Base-by-base conservation (phyloP, 768 basidiomycete genomes). In the Phlebiopsis flavidoalba region DNA sequence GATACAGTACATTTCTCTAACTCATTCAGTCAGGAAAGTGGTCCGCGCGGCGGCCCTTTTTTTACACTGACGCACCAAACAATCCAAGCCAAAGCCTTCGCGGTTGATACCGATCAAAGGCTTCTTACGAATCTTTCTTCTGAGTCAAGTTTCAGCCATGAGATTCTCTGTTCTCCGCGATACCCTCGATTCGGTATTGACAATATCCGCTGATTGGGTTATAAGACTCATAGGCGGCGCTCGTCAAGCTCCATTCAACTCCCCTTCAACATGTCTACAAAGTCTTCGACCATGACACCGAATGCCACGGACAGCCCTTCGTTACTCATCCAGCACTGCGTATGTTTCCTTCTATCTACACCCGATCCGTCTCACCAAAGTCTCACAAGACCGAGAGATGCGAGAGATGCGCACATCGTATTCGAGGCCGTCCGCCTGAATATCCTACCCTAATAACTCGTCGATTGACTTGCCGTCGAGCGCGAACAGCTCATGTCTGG, bases 351-450 rank as follows among this genome's bases (percentile, higher is more conserved):
- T 0, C 1, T 12, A 1, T 14, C 43, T n/a, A n/a, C 58, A 24
- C 21, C 48, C 12, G 60, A 59, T 64, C 49, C 61, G 35, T 56
- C 14, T 50, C 36, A 62, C 43, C 8, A 53, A 17, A 43, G 36
- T 17, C 8, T 36, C 3, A 46, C 60, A 92, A 90, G 91, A 67
- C 81, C 91, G 37, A 85, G 89, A 15, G 88, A 91, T 71, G 87
- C 88, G n/a, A 81, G 83, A 62, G 89, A 92, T 69, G 89, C 89
- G 2, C 88, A 91, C 65, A 75, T 86, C 50, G 74, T 92, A 48
- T 78, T 92, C 51, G 89, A 92, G 70, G 89, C 90, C 8, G 89
- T 91, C 54, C 80, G 89, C 31, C 79, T 82, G 52, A 84, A 84
- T 63, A 75, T 87, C 45, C 75, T 91, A 35, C 89, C 90, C 75